Evolutionary conservation across 2,329 filamentous ascomycete species (phyloP).

Genomic region (Apiospora aurea): DNA sequence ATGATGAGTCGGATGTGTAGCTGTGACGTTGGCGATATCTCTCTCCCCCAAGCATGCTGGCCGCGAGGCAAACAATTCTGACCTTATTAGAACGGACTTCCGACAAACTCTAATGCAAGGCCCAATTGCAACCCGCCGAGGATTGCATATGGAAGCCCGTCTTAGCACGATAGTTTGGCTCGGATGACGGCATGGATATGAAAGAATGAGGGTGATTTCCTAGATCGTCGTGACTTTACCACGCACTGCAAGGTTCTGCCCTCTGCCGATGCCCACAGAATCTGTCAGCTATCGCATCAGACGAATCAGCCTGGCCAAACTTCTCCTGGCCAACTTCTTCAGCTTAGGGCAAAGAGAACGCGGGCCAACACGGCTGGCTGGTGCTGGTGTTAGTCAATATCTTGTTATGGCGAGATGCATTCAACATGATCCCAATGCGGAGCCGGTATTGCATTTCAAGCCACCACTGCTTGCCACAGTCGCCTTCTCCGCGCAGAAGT

Average conservation of each 20-base stretch:
- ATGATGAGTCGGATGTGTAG: not conserved
- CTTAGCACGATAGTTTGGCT: not conserved
- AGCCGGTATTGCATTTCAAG: not conserved
- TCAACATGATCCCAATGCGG: not conserved
- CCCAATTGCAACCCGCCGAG: not conserved
- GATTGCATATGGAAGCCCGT: constrained; percentile 1
- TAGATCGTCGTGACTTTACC: not conserved
- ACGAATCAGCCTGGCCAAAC: not conserved
- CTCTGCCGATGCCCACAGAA: not conserved
- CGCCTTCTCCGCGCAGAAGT: not conserved
- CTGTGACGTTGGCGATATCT: constrained; percentile 9
- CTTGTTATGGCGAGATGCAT: not conserved
- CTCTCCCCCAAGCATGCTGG: not conserved
- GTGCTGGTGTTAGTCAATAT: not conserved
- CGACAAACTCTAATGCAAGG: constrained; percentile 14
- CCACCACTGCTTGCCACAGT: constrained; percentile 10
- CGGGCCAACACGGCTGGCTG: not conserved
- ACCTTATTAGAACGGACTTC: constrained; percentile 11
- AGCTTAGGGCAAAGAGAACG: not conserved
- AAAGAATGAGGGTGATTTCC: constrained; percentile 2
- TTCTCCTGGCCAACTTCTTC: constrained; percentile 1
- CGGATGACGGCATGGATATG: constrained; percentile 21
- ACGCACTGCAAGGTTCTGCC: not conserved
- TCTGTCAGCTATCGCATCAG: constrained; percentile 12
- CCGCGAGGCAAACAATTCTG: not conserved